phyloP scores from a whole-genome alignment of 305 asterid species.

The Nicotiana rustica region DNA sequence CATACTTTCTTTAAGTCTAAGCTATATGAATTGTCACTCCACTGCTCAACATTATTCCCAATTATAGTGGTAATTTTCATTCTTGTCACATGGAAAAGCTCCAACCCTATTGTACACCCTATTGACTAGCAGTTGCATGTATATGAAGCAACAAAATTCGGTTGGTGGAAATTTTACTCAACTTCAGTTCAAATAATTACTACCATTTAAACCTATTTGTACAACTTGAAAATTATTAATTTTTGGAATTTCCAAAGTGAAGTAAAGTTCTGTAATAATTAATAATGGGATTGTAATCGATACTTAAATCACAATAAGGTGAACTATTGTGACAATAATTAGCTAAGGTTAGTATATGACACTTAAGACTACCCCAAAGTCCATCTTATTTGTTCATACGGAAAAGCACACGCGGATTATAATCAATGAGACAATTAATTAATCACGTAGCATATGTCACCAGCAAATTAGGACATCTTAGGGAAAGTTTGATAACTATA shows the following conservation, averaged over 20 bases:
- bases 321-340: conserved; percentile 21
- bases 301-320: not conserved
- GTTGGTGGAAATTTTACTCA: conserved; percentile 26
- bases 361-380: not conserved
- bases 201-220: not conserved
- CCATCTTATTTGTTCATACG: not conserved
- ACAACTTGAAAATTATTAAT: not conserved
- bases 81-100: conserved; percentile 6
- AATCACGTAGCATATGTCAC: not conserved
- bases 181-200: not conserved
- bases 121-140: conserved; percentile 23
- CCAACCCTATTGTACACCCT: not conserved
- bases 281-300: not conserved
- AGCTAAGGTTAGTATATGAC: not conserved
- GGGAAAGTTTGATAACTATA: not conserved
- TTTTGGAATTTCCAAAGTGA: not conserved
- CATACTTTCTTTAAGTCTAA: conserved; percentile 8
- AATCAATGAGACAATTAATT: not conserved
- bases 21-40: conserved; percentile 27
- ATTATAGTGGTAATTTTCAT: not conserved
- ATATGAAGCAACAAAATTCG: conserved; percentile 16
- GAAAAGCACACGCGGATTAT: not conserved
- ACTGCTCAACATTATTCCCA: not conserved
- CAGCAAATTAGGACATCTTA: not conserved
- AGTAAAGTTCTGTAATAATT: not conserved